phyloP scores from a whole-genome alignment of 306 rosid species.

The Acmispon strigosus region DNA sequence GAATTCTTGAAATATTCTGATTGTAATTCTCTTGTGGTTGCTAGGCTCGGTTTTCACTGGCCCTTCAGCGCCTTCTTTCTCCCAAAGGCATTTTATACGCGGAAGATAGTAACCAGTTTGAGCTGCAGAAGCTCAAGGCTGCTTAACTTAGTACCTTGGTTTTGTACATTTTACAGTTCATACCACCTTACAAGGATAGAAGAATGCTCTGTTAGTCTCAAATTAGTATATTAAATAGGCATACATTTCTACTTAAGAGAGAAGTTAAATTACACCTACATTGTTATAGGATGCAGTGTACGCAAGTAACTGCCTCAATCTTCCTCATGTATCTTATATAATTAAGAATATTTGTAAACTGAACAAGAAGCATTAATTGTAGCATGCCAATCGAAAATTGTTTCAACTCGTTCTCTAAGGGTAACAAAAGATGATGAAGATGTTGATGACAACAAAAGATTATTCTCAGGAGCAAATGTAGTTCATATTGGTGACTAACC shows the following conservation, averaged over 20 bases:
- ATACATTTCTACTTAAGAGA: background rate
- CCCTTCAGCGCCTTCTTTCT: conserved; percentile 59
- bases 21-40: conserved; percentile 4
- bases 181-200: background rate
- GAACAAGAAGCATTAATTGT: background rate
- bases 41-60: conserved; percentile 49
- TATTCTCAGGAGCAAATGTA: too few species aligned
- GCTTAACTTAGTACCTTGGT: conserved; percentile 23
- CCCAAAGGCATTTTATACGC: conserved; percentile 48
- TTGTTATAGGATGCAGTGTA: background rate
- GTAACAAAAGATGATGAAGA: too few species aligned
- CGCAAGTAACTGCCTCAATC: background rate
- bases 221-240: background rate
- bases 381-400: background rate
- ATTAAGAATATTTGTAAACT: background rate
- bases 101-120: conserved; percentile 29
- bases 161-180: background rate
- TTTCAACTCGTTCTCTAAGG: too few species aligned
- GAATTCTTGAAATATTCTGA: conserved; percentile 6
- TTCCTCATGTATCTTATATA: background rate
- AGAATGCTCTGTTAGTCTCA: background rate
- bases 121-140: conserved; percentile 36
- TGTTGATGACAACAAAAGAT: too few species aligned
- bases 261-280: conserved; percentile 23
- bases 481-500: too few species aligned